Percentiles rank a stretch among this genome's conserved stretches.
Evolutionary conservation across 1,284 basidiomycete genomes (phyloP).

Genomic region (Wolfiporia cocos): DNA sequence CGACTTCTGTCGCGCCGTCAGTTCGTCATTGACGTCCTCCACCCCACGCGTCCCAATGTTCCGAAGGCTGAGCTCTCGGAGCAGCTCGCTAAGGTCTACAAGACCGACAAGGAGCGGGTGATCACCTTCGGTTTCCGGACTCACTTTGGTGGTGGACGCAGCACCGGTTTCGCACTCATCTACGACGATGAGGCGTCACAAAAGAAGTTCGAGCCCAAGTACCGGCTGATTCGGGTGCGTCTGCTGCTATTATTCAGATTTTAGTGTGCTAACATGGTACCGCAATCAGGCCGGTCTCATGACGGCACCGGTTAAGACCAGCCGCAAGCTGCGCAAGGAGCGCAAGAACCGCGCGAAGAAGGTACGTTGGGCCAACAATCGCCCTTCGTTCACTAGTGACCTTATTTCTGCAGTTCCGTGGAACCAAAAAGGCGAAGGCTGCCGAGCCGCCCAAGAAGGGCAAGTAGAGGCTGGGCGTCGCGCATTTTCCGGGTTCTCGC

Average conservation of each 20-base stretch:
- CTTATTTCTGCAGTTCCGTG: conserved; percentile 57
- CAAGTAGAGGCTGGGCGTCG: conserved; percentile 50
- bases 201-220: conserved; percentile 95
- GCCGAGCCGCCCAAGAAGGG: conserved; percentile 84
- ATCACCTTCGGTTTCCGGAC: conserved; percentile 84
- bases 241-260: not conserved
- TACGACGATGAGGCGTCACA: conserved; percentile 96
- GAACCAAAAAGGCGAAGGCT: conserved; percentile 91
- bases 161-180: conserved; percentile 96
- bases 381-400: too few species aligned
- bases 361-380: too few species aligned
- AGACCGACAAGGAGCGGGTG: conserved; percentile 72
- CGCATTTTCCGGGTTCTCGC: conserved; percentile 19
- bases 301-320: conserved; percentile 85
- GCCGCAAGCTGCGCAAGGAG: conserved; percentile 98
- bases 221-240: conserved; percentile 92
- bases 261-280: not conserved
- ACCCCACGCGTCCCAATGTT: conserved; percentile 94
- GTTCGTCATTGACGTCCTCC: conserved; percentile 93
- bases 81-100: conserved; percentile 83
- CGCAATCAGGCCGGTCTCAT: conserved; percentile 69
- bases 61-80: conserved; percentile 91
- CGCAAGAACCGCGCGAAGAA: conserved; percentile 99
- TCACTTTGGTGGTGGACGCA: conserved; percentile 97
- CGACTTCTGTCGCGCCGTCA: conserved; percentile 91